These are phyloP conservation scores for Backusella psychrophila DNA, from an alignment of 192 early-diverging fungal species.

Conservation along the genomic window DNA sequence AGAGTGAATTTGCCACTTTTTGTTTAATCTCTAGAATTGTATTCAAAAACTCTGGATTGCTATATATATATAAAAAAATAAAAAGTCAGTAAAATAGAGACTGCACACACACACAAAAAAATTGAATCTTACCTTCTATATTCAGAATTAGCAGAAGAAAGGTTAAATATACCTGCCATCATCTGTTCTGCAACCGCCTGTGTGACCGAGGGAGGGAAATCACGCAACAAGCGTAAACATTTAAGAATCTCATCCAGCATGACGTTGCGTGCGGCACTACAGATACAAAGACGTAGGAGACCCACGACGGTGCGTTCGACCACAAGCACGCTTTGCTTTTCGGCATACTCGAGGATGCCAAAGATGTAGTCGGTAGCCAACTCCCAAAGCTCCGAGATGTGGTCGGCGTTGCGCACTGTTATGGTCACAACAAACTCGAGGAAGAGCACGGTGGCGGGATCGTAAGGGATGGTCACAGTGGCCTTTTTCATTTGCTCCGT, in stretches of 20 bases:
- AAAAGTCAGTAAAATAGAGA: too few species aligned
- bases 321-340: constrained; percentile 57
- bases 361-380: constrained; percentile 67
- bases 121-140: constrained; percentile 19
- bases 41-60: constrained; percentile 31
- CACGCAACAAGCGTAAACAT: constrained; percentile 50
- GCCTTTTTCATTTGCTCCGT: constrained; percentile 13
- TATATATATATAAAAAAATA: not conserved
- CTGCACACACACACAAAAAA: not conserved
- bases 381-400: constrained; percentile 62
- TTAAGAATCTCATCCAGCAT: constrained; percentile 46
- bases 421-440: constrained; percentile 75
- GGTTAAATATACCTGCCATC: constrained; percentile 70
- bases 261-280: constrained; percentile 62
- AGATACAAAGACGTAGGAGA: constrained; percentile 66
- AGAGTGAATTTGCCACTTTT: constrained; percentile 28
- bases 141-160: constrained; percentile 40
- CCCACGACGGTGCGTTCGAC: constrained; percentile 79
- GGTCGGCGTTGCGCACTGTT: constrained; percentile 73
- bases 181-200: constrained; percentile 71
- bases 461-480: constrained; percentile 44
- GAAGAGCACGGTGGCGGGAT: constrained; percentile 70
- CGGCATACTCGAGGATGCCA: constrained; percentile 68
- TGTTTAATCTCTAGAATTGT: constrained; percentile 33
- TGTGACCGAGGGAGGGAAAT: constrained; percentile 57